Evolutionary conservation across 179 eudicot genomes (phyloP), one percentile per base, ranked within the genome.

Genomic region (Beta lomatogona): DNA sequence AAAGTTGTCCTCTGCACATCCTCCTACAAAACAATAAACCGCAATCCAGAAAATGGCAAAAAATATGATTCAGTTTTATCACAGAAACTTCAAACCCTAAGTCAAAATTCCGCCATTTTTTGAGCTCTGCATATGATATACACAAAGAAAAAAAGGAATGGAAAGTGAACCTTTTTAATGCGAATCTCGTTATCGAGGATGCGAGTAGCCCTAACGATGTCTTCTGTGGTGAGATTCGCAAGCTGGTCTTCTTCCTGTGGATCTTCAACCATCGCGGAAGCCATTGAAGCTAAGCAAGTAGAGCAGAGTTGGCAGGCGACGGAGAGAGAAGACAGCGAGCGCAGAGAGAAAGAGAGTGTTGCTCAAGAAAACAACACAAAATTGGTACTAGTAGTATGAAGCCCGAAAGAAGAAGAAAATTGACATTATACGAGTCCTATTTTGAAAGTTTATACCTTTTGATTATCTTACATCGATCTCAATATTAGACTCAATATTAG

Each of bases 151-250:
- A 58, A 15, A 64, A 70, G 14, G 7, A 21, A 46, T 55, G 45
- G 15, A 59, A 48, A 28, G 9, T 48, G 15, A 18, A 87, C 94
- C 92, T 91, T 91, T 70, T 90, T 91, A 66, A 93, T 88, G 21
- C 97, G 93, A 81, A 93, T 93, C 86, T 94, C 98, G 78, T 87
- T 93, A 52, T 94, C 98, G 77, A 94, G 96, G 18, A 94, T 93
- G 4, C 96, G 90, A 58, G 98, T 88, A 87, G 93, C 92, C 85
- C 96, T 90, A 73, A 70, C 31, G 6, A 93, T 80, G 74, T 94
- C 97, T 11, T 94, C 98, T 1, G 94, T 94, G 66, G 98, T 79
- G 89, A 94, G 87, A 4, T 96, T 88, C n/a, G 93, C 87, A 5
- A 94, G 83, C 82, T 92, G 97, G 64, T 94, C 97, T 74, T 94